Evolutionary conservation across 169 alveolate genomes (phyloP), one percentile per base, ranked within the genome.

Genomic region (Eimeria sp.): DNA sequence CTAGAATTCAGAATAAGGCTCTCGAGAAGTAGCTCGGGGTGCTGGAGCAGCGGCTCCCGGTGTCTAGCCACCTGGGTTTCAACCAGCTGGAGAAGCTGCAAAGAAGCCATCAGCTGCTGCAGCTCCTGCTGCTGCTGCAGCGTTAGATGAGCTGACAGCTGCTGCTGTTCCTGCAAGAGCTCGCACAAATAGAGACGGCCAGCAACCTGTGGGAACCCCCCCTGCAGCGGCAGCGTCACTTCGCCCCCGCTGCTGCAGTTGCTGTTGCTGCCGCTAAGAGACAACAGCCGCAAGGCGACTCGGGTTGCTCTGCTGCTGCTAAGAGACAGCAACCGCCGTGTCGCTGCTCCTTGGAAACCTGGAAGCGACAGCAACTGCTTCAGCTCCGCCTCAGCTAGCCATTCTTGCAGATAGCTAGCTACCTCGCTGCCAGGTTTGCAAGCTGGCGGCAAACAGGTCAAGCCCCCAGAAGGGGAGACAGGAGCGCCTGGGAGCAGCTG

Each of bases 81-180:
- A 47, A 96, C 97, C 34, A 72, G 89, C 70, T 91, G 87, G 63
- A 96, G 96, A 45, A 96, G 92, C 49, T 95, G 97, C 72, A 96
- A 94, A 47, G 97, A 83, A 3, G 97, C 96, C 78, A 87, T 34
- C 76, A 95, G 96, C 45, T 89, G 96, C 90, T 82, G 90, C 14
- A 89, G 96, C 27, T 90, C 88, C 54, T 88, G 92, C 75, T 84
- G 75, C 82, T 90, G 75, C 30, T 75, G 75, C 70, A 5, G 49
- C 47, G 78, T 43, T 30, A 87, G 65, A 30, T 58, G 63, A 11
- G 51, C 57, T 3, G n/a, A 63, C 78, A 40, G 22, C 72, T 47
- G 65, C 7, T n/a, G 63, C 73, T 34, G 58, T 40, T 63, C 67
- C 30, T 82, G 95, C 57, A 94, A 72, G 61, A 95, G 34, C 43